Base-by-base conservation (phyloP, 2,329 filamentous ascomycete species). In the Aspergillus sp. region DNA sequence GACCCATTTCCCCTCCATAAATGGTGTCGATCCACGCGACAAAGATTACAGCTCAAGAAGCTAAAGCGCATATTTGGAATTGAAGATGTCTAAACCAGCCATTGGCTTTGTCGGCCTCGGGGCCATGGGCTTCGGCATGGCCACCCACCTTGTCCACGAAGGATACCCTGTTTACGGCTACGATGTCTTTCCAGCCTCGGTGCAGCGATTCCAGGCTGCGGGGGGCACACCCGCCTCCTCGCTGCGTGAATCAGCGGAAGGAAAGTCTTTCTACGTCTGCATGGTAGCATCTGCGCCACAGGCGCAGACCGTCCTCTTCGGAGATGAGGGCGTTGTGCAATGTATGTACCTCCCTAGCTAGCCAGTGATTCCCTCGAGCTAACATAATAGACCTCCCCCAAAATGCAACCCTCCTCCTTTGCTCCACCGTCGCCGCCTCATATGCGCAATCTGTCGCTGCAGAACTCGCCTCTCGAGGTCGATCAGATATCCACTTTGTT, bases 81-180 rank as follows among this genome's bases (percentile, higher is more conserved):
- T 36, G n/a, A 30, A 42, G n/a, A 77, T 78, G 66, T 77, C 77
- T 36, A 83, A 81, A 70, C 80, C 81, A 25, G 70, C 75, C 56
- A 78, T 90, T 57, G 84, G 86, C 64, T 91, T 91, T 76, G 87
- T 90, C 64, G 90, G 90, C 80, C 87, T 92, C 3, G 90, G 90
- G 59, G 89, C 89, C 75, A 92, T 92, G 90, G 90, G 90, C 71
- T 90, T 91, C 73, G 90, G 90, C 71, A 92, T 92, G 89, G 90
- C 90, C 64, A 90, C 85, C 61, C 84, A 91, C 71, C 84, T 92
- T 49, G 80, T 91, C 68, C 86, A 86, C 66, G 78, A 84, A 64
- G 88, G 88, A 60, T 90, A 88, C 74, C 62, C 78, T 25, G 88
- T 92, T 23, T 88, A 85, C 21, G 89, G 89, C 58, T 92, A 87